These are phyloP conservation scores for Conoideocrella luteorostrata DNA, from an alignment of 2,329 filamentous ascomycete genomes.

Conservation along the genomic window DNA sequence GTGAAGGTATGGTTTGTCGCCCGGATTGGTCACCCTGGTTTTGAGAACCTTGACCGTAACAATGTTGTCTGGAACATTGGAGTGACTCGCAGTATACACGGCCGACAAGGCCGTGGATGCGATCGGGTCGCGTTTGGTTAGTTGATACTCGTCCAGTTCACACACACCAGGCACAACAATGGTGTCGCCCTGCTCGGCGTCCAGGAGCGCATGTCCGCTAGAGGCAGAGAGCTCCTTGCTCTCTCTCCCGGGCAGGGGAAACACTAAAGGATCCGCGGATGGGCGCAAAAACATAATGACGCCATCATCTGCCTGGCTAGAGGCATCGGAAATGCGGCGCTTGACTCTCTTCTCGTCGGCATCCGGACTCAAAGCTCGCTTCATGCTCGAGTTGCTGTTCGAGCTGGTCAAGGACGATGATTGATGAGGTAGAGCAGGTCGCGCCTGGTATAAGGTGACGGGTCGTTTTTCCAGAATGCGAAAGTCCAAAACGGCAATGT, in stretches of 20 bases:
- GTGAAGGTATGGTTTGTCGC: conserved; percentile 40
- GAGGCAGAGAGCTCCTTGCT: conserved; percentile 40
- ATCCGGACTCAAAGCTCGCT: conserved; percentile 42
- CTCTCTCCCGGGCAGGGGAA: conserved; percentile 42
- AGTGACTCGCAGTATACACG: conserved; percentile 50
- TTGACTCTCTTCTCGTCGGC: conserved; percentile 39
- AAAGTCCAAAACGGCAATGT: conserved; percentile 49
- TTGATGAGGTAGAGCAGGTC: conserved; percentile 21
- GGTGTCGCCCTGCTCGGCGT: conserved; percentile 43
- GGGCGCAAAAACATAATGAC: conserved; percentile 50
- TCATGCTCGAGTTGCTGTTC: conserved; percentile 37
- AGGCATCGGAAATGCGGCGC: conserved; percentile 29
- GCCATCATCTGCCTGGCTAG: conserved; percentile 35
- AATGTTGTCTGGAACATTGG: conserved; percentile 44
- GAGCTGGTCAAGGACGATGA: conserved; percentile 26
- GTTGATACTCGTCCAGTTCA: conserved; percentile 46
- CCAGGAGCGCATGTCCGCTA: conserved; percentile 44
- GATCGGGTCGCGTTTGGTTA: conserved; percentile 52
- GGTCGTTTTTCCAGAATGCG: conserved; percentile 50
- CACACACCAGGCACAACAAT: conserved; percentile 42
- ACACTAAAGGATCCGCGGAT: conserved; percentile 42
- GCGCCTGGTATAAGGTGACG: conserved; percentile 31
- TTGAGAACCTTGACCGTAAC: conserved; percentile 58
- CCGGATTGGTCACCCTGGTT: conserved; percentile 36
- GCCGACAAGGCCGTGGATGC: conserved; percentile 48